Conservation (phyloP, 106 monocot species). For the Dendrobium nobile region DNA sequence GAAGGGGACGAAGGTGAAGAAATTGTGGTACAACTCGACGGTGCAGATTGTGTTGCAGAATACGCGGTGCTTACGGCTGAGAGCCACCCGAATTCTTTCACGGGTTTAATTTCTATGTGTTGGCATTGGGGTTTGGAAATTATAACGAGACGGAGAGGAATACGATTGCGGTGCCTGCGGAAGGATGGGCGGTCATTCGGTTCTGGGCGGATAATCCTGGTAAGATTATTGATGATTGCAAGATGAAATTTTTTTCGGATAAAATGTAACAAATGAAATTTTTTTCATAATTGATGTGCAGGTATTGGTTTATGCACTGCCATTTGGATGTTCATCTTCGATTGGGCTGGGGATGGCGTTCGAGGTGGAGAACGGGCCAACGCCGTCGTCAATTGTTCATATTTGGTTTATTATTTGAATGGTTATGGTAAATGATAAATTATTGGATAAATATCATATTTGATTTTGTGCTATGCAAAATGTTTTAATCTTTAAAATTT, state of each 20-base stretch:
- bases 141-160: constrained; percentile 38
- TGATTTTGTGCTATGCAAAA: too few relatives aligned
- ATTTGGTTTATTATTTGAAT: not conserved
- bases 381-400: not conserved
- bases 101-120: constrained; percentile 61
- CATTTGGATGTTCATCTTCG: constrained; percentile 53
- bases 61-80: constrained; percentile 47
- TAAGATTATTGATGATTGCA: not conserved
- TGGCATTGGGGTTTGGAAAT: constrained; percentile 76
- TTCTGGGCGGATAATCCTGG: constrained; percentile 75
- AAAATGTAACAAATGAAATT: too few relatives aligned
- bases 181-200: constrained; percentile 74
- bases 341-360: constrained; percentile 42
- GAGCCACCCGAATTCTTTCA: constrained; percentile 64
- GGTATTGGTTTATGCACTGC: constrained; percentile 72
- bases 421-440: too few relatives aligned
- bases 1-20: constrained; percentile 53
- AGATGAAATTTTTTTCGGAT: too few relatives aligned
- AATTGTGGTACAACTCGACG: constrained; percentile 38
- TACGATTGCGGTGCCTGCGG: constrained; percentile 59
- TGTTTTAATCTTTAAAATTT: too few relatives aligned
- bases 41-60: constrained; percentile 74
- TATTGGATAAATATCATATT: too few relatives aligned
- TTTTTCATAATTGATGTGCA: not conserved
- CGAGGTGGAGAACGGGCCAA: constrained; percentile 46